Conservation (phyloP, 768 basidiomycete genomes). For the Epithele typhae region DNA sequence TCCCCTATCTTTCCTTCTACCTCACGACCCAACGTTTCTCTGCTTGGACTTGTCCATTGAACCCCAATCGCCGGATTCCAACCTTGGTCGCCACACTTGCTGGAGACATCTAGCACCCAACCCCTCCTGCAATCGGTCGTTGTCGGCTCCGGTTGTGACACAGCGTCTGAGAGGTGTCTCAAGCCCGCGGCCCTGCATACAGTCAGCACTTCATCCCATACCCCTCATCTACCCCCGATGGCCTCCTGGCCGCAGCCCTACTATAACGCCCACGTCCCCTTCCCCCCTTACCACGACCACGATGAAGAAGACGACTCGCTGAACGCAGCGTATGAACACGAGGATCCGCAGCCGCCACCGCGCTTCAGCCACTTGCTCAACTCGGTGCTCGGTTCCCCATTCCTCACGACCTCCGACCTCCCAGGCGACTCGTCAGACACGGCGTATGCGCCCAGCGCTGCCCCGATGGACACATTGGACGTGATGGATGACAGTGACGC, state of each 20-base stretch:
- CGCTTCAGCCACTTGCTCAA: conserved; percentile 31
- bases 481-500: conserved; percentile 13
- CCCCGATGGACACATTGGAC: conserved; percentile 4
- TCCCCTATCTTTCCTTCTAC: too few species aligned
- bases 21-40: too few species aligned
- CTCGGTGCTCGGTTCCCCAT: conserved; percentile 31
- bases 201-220: too few species aligned
- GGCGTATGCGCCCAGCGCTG: conserved; percentile 6
- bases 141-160: too few species aligned
- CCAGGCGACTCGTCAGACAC: conserved; percentile 17
- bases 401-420: conserved; percentile 26
- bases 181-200: too few species aligned
- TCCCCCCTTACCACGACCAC: conserved; percentile 6
- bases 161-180: too few species aligned
- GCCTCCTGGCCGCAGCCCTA: too few species aligned
- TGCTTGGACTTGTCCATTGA: neutral
- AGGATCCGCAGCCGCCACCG: conserved; percentile 16
- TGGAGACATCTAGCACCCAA: too few species aligned
- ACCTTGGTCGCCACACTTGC: too few species aligned
- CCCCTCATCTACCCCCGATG: too few species aligned
- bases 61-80: too few species aligned
- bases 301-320: conserved; percentile 2
- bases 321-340: neutral
- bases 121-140: too few species aligned
- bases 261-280: conserved; percentile 5